Base-by-base conservation (phyloP, 768 basidiomycete species). In the Kwoniella dejecticola region DNA sequence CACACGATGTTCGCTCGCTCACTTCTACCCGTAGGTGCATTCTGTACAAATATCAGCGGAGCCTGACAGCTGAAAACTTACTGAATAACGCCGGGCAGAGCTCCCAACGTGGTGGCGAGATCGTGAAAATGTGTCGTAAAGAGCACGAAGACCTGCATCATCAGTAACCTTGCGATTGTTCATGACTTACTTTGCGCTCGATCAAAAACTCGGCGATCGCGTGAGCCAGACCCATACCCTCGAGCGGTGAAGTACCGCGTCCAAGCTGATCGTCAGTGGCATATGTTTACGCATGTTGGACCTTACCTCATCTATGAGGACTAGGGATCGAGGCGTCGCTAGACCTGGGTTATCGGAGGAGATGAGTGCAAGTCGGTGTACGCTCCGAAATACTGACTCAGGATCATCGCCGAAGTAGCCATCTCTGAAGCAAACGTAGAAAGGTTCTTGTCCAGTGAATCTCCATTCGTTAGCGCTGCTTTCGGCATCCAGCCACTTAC, bases 391-490 rank as follows among this genome's bases (percentile, higher is more conserved):
- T 7, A 15, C 77, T 54, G 61, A 87, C 91, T 89, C 46, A 95
- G 80, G 55, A 97, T 92, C 89, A 93, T 92, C 0, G 91, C 89
- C 24, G 87, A 87, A 2, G 89, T 86, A 1, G 88, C 86, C 91
- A 99, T 97, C 79, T 99, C 95, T 65, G 85, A 88, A 1, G 92
- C 91, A 79, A 99, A 99, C 0, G 96, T 97, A 67, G 93, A 96
- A 24, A 98, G 77, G 44, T 84, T 89, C 72, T 86, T 88, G 77
- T 95, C 91, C 73, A 93, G 84, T 68, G 91, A 88, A 71, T 97
- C 93, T 77, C 36, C n/a, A 24, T 15, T 11, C 41, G 21, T 60
- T 30, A 52, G 7, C 12, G 21, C 12, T 17, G 10, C 2, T 23
- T 13, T 24, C 13, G 36, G 30, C 8, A 8, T 29, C 27, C 2